Evolutionary conservation across 23 red algal species (phyloP), one percentile per base, ranked within the genome.

Genomic region (Gracilaria domingensis): DNA sequence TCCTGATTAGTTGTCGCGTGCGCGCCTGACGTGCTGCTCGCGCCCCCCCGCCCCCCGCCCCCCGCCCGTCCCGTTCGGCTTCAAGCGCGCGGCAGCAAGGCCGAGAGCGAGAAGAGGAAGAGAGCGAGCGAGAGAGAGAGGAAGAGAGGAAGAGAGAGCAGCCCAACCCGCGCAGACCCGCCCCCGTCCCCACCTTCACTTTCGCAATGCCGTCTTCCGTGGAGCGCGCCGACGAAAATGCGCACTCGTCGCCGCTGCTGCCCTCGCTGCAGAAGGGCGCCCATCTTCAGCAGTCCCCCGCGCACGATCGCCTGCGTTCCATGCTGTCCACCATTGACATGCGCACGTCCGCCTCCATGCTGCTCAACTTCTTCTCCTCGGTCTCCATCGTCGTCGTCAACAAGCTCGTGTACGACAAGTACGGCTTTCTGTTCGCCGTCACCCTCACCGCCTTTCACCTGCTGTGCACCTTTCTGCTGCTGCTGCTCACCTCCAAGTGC

Each of bases 361-460:
- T 82, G 26, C 91, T 98, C 48, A 98, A 98, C 84, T 98, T 98
- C 77, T 13, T 58, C 51, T 95, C 96, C 26, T 95, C 93, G 8
- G 90, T 84, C 21, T 49, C 80, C 12, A 90, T 98, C 80, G 96
- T 98, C 26, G 87, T 95, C 23, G 64, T 88, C 8, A 98, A 98
- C 93, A 98, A 98, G 58, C 59, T 93, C 11, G 93, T 79, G n/a
- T 95, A 93, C 87, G 93, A 98, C 85, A 61, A 72, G 66, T 85
- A 94, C 55, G 82, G 89, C 47, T 98, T 98, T 59, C 66, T 25
- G 7, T 98, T 95, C 81, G 93, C 89, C 1, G 82, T 88, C 69
- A 95, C 96, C 18, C 88, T 98, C 39, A 98, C 96, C 0, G 76
- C 74, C 47, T 92, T 98, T 48, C 96, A 98, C 60, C 92, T 98